phyloP scores from a whole-genome alignment of 495 filamentous ascomycete genomes.

The Penicillium manginii region DNA sequence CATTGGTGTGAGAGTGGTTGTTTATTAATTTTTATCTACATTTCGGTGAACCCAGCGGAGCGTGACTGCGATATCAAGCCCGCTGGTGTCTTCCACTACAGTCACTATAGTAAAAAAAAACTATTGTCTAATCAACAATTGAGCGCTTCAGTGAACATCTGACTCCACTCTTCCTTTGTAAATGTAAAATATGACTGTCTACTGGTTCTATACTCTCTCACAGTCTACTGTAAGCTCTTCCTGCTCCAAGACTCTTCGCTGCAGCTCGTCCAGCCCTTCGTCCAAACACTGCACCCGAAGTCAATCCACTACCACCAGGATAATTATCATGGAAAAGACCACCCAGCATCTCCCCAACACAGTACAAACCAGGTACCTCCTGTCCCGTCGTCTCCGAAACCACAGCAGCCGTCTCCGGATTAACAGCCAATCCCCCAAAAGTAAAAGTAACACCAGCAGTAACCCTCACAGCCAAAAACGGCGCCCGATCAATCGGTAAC shows the following conservation, averaged over 20 bases:
- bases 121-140: slow-evolving; percentile 30
- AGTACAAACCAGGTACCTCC: slow-evolving; percentile 56
- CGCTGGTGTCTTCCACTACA: slow-evolving; percentile 15
- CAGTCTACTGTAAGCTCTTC: neutral
- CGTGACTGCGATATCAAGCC: slow-evolving; percentile 5
- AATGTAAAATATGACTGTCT: neutral
- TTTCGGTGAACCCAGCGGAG: slow-evolving; percentile 10
- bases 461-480: slow-evolving; percentile 63
- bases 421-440: slow-evolving; percentile 61
- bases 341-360: slow-evolving; percentile 65
- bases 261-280: slow-evolving; percentile 49
- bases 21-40: slow-evolving; percentile 11
- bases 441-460: slow-evolving; percentile 67
- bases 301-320: slow-evolving; percentile 65
- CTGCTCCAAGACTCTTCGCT: neutral
- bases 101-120: slow-evolving; percentile 28
- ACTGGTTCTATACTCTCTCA: neutral
- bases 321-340: slow-evolving; percentile 68
- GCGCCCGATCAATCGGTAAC: slow-evolving; percentile 52
- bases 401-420: slow-evolving; percentile 51
- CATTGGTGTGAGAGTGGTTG: slow-evolving; percentile 25
- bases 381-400: slow-evolving; percentile 44
- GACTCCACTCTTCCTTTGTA: neutral
- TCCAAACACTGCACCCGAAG: slow-evolving; percentile 60
- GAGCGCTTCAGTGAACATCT: slow-evolving; percentile 10